Base-by-base conservation (phyloP, 805 yeast species). In the Zygoascus tannicola region DNA sequence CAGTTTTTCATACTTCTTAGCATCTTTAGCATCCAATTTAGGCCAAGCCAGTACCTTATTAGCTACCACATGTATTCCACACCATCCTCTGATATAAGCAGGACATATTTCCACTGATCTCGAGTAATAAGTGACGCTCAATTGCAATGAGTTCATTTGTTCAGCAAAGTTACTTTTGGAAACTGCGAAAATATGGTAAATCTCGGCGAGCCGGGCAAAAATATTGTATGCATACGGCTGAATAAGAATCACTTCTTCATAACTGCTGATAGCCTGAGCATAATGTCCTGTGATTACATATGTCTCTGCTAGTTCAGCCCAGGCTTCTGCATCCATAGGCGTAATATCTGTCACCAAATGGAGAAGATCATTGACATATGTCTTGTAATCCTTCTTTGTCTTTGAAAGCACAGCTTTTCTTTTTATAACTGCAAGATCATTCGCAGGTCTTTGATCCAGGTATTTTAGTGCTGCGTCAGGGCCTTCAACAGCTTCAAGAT, bases 61-160 rank as follows among this genome's bases (percentile, higher is more conserved):
- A 3, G 68, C 47, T 2, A 74, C 59, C 8, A 70, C 54, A 35
- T 67, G 69, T 2, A 84, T 62, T 1, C 90, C 88, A 28, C 74
- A 60, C 95, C 95, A 88, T 14, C 85, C 82, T 50, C 85, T 71
- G 18, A 74, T 62, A 58, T 76, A 82, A 26, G 69, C 66, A 37
- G 81, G 82, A 54, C 85, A 79, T 32, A 88, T 67, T 60, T 92
- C 97, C 4, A 86, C 78, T 5, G 87, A 65, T 51, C 94, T 74
- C 43, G 81, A 63, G 50, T 75, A 82, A 55, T 76, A 72, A 52
- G 78, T 67, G 19, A 57, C 44, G 1, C 69, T 56, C 22, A 51
- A 47, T 26, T 41, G 33, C 2, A 52, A 45, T 26, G 20, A n/a
- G 12, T 30, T 22, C 15, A 47, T 18, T 22, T 46, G 50, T 10